Conservation (phyloP, 495 filamentous ascomycete genomes). For the Aspergillus hancockii region DNA sequence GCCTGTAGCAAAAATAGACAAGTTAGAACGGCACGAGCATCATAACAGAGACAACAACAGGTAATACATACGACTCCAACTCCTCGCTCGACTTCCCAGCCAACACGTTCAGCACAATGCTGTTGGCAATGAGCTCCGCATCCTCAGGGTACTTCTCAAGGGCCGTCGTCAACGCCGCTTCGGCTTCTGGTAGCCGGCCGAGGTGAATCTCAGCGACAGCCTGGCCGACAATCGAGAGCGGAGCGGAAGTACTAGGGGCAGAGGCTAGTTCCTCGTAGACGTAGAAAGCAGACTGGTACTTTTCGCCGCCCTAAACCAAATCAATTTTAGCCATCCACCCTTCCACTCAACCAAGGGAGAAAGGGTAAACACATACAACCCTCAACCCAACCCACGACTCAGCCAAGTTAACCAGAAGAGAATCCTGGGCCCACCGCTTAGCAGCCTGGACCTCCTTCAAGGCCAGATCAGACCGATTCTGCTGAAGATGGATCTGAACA, state of each 20-base stretch:
- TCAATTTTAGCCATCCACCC: conserved; percentile 1
- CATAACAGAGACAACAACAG: neutral
- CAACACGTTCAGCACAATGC: conserved; percentile 74
- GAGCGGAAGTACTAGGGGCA: conserved; percentile 67
- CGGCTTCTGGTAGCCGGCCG: conserved; percentile 84
- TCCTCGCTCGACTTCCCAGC: conserved; percentile 68
- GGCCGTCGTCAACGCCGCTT: conserved; percentile 80
- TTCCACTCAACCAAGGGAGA: too few species aligned
- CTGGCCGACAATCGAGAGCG: conserved; percentile 73
- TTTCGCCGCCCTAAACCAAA: conserved; percentile 75
- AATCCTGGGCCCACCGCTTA: conserved; percentile 94
- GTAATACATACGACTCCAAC: conserved; percentile 54
- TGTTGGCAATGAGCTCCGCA: conserved; percentile 75
- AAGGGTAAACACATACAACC: conserved; percentile 58
- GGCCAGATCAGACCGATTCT: conserved; percentile 88
- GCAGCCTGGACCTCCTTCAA: conserved; percentile 87
- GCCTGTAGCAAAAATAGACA: conserved; percentile 36
- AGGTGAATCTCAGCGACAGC: conserved; percentile 91
- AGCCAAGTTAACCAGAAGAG: conserved; percentile 86
- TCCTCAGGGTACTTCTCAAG: conserved; percentile 70
- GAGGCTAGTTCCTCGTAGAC: conserved; percentile 97
- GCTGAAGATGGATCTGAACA: conserved; percentile 86
- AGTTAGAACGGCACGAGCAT: conserved; percentile 4
- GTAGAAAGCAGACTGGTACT: conserved; percentile 97
- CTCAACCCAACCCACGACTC: conserved; percentile 94